Conservation (phyloP, 2,329 filamentous ascomycete genomes). For the Paecilomyces formosus region DNA sequence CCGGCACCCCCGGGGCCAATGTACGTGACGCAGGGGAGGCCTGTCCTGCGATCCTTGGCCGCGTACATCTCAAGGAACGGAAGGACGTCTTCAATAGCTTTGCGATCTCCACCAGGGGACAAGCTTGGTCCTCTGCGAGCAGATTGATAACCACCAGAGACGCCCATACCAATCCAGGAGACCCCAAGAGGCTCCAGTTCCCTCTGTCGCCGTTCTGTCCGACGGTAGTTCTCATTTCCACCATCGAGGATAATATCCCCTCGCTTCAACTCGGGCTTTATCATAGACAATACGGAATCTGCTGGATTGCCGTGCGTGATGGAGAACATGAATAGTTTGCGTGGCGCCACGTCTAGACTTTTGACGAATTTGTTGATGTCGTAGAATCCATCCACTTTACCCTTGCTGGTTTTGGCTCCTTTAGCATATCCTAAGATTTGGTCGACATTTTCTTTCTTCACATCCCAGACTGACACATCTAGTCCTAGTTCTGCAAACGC, state of each 20-base stretch:
- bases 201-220: conserved; percentile 56
- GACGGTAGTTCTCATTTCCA: conserved; percentile 60
- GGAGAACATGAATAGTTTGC: conserved; percentile 33
- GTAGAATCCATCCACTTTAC: conserved; percentile 25
- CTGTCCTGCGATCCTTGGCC: conserved; percentile 52
- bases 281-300: conserved; percentile 25
- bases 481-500: conserved; percentile 32
- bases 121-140: conserved; percentile 60
- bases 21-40: conserved; percentile 52
- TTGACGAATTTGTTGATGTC: conserved; percentile 28
- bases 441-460: conserved; percentile 25
- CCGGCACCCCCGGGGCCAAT: conserved; percentile 58
- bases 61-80: conserved; percentile 55
- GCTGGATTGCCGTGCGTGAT: conserved; percentile 33
- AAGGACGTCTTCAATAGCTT: conserved; percentile 51
- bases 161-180: conserved; percentile 60
- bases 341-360: conserved; percentile 22
- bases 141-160: conserved; percentile 63
- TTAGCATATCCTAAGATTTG: conserved; percentile 18
- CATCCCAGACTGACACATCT: conserved; percentile 33
- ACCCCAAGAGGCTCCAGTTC: conserved; percentile 51
- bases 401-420: conserved; percentile 16
- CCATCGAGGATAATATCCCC: conserved; percentile 64
- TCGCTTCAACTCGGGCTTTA: conserved; percentile 46
- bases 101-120: conserved; percentile 55